Percentiles rank a stretch among this genome's conserved stretches.
These are phyloP conservation scores for Nannochloris sp. DNA, from an alignment of 139 green algal species.

Conservation along the genomic window DNA sequence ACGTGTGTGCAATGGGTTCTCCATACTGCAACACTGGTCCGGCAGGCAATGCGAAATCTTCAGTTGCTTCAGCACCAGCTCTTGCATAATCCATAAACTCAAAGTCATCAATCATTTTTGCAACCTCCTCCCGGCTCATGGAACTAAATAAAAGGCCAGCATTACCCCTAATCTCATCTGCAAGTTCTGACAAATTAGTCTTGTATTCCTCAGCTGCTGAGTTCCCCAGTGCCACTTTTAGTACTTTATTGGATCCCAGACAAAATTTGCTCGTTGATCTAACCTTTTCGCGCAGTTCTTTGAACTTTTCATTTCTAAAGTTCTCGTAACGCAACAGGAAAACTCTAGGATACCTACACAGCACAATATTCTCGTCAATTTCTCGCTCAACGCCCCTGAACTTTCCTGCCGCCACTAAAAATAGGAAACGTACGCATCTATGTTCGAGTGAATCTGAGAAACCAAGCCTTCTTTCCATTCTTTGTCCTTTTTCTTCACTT, in stretches of 20 bases:
- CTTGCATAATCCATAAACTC: constrained; percentile 79
- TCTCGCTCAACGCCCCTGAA: no score
- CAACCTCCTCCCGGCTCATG: constrained; percentile 59
- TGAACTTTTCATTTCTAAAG: constrained; percentile 91
- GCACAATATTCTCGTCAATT: background rate
- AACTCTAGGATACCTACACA: constrained; percentile 56
- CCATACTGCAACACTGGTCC: constrained; percentile 67
- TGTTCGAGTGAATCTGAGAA: constrained; percentile 44
- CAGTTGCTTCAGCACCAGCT: constrained; percentile 56
- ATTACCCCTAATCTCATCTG: constrained; percentile 53
- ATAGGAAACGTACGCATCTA: constrained; percentile 62
- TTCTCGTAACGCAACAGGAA: constrained; percentile 87
- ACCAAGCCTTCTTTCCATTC: constrained; percentile 87
- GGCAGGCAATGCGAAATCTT: constrained; percentile 58
- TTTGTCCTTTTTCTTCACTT: constrained; percentile 89
- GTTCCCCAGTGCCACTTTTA: constrained; percentile 82
- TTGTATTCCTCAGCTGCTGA: constrained; percentile 66
- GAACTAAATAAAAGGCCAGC: constrained; percentile 87
- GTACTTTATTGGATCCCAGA: constrained; percentile 79
- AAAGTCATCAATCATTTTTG: constrained; percentile 33
- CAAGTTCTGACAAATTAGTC: constrained; percentile 48
- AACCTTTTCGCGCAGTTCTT: constrained; percentile 76
- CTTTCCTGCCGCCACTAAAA: background rate
- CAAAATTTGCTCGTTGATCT: constrained; percentile 75
- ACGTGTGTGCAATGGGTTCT: constrained; percentile 77